Evolutionary conservation across 1,284 basidiomycete species (phyloP).

Genomic region (Heterobasidion irregulare): DNA sequence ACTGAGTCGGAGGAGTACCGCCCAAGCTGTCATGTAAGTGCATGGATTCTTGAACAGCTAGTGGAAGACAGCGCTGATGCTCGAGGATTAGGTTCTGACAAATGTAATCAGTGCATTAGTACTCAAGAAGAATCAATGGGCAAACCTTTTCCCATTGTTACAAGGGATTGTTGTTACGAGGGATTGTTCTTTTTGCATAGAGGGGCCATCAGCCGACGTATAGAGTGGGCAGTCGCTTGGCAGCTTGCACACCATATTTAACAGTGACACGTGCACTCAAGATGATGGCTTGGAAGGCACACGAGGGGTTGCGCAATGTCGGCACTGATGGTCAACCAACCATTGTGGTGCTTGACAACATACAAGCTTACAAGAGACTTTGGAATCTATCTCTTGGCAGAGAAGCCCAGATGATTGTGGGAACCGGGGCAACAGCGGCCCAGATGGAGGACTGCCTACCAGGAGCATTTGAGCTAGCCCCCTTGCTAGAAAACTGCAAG

Average conservation of each 20-base stretch:
- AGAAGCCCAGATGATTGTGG: conserved; percentile 9
- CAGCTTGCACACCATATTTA: background rate
- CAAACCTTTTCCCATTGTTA: background rate
- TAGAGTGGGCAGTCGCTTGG: background rate
- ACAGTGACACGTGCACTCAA: background rate
- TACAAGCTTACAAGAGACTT: conserved; percentile 2
- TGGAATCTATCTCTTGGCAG: conserved; percentile 5
- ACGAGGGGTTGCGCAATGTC: background rate
- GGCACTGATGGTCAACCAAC: background rate
- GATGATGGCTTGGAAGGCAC: background rate
- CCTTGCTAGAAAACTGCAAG: background rate
- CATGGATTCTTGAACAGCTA: background rate
- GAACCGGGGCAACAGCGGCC: conserved; percentile 7
- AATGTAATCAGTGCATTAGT: background rate
- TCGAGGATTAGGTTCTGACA: background rate
- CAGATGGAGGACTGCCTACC: conserved; percentile 5
- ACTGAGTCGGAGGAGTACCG: too few species aligned
- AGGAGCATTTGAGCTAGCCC: conserved; percentile 1
- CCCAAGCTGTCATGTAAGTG: background rate
- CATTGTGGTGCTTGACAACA: conserved; percentile 7
- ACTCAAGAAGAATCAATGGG: background rate
- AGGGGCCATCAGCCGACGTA: background rate
- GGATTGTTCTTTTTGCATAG: background rate
- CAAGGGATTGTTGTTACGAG: too few species aligned
- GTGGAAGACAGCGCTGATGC: too few species aligned